Evolutionary conservation across 202 grass and related monocot species (phyloP), one percentile per base, ranked within the genome.

Genomic region (Setaria viridis): DNA sequence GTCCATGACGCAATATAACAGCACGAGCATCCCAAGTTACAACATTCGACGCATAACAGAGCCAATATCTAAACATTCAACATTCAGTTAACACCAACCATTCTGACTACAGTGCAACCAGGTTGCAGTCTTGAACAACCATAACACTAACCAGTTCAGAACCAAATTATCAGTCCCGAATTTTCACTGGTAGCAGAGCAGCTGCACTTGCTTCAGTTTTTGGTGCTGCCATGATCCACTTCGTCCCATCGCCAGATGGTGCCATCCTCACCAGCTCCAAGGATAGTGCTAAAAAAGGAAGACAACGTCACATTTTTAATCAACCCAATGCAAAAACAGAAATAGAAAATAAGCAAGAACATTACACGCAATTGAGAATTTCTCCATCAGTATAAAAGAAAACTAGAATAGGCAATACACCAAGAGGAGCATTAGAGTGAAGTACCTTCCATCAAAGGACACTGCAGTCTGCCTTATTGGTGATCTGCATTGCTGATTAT

Each of bases 401-500:
- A 33, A 17, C 35, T 86, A 79, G 15, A 79, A 16, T 81, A 72
- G 55, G 16, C n/a, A 39, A 48, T 76, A 42, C 8, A 67, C 76
- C n/a, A 86, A n/a, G 17, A 39, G 1, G 7, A 47, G 17, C 5
- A 53, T 2, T 34, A 50, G 56, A 73, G 46, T 41, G 71, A 71
- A 48, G 65, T 90, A 99, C 97, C 97, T 96, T 96, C 97, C 93
- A 87, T 99, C 94, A 76, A 99, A 96, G 4, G 93, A 96, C 50
- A 94, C 85, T 71, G 93, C 93, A 30, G 96, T 96, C 87, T 99
- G 93, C 77, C 96, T 90, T 96, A 99, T 91, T 8, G 96, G 82
- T 46, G 90, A 91, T 85, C 87, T 99, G 88, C 91, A 95, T 66
- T 95, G 93, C 3, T 70, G 91, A 85, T 95, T 91, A 80, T 83